These are phyloP conservation scores for Rugosomyces carneus DNA, from an alignment of 1,284 basidiomycete genomes.

Conservation along the genomic window DNA sequence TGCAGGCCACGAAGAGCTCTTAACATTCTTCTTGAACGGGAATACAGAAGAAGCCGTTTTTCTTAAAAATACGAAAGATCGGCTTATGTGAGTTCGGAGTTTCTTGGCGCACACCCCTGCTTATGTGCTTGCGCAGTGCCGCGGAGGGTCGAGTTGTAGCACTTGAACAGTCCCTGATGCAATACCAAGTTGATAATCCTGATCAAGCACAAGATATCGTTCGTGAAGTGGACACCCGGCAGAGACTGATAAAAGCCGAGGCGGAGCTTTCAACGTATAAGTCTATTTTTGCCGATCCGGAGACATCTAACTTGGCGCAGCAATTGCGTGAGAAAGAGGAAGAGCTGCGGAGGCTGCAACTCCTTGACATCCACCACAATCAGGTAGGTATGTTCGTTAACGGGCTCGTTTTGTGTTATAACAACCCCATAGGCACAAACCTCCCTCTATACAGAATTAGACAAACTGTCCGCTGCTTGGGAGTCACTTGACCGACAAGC, in stretches of 20 bases:
- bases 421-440: conserved; percentile 50
- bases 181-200: conserved; percentile 39
- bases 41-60: conserved; percentile 54
- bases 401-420: neutral
- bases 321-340: conserved; percentile 60
- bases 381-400: conserved; percentile 32
- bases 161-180: conserved; percentile 44
- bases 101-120: conserved; percentile 5
- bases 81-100: conserved; percentile 47
- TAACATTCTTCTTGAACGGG: conserved; percentile 64
- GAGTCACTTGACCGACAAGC: conserved; percentile 81
- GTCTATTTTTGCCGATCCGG: conserved; percentile 55
- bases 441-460: conserved; percentile 82
- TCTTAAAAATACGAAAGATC: conserved; percentile 55
- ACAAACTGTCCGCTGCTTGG: conserved; percentile 84
- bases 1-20: conserved; percentile 64
- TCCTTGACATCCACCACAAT: conserved; percentile 48
- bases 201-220: conserved; percentile 42
- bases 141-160: conserved; percentile 46
- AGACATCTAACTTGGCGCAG: conserved; percentile 44
- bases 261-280: conserved; percentile 56
- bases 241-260: conserved; percentile 41
- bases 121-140: conserved; percentile 30
- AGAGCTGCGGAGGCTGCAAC: conserved; percentile 51
- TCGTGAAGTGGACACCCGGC: conserved; percentile 48